phyloP scores from a whole-genome alignment of 805 yeast genomes.

The Alloascoidea hylecoeti region DNA sequence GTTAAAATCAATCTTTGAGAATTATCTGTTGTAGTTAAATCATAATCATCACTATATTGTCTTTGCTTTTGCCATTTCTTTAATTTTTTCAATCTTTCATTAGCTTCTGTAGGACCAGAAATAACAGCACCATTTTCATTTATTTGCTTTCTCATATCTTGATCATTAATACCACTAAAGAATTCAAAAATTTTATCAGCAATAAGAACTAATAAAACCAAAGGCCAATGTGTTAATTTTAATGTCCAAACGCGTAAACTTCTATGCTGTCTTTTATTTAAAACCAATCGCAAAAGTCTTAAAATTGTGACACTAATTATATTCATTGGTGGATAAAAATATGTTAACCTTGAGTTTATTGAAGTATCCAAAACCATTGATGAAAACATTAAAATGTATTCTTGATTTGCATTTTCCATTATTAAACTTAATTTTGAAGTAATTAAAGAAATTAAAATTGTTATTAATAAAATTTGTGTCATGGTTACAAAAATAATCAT shows the following conservation, averaged over 20 bases:
- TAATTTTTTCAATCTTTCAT: background rate
- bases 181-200: constrained; percentile 10
- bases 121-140: background rate
- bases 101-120: background rate
- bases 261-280: constrained; percentile 13
- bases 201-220: constrained; percentile 11
- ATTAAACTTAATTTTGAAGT: constrained; percentile 17
- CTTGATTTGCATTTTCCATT: constrained; percentile 20
- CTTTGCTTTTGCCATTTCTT: constrained; percentile 1
- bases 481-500: constrained; percentile 17
- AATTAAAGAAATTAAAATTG: constrained; percentile 19
- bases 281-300: constrained; percentile 13
- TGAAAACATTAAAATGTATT: constrained; percentile 16
- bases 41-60: background rate
- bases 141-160: background rate
- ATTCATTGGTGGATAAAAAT: constrained; percentile 18
- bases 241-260: constrained; percentile 12
- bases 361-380: constrained; percentile 16
- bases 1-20: too few relatives aligned
- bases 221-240: constrained; percentile 16
- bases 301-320: constrained; percentile 12
- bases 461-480: constrained; percentile 15
- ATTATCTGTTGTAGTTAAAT: too few relatives aligned
- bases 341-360: constrained; percentile 15
- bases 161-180: constrained; percentile 1